Base-by-base conservation (phyloP, 495 filamentous ascomycete species). In the Cetradonia linearis region DNA sequence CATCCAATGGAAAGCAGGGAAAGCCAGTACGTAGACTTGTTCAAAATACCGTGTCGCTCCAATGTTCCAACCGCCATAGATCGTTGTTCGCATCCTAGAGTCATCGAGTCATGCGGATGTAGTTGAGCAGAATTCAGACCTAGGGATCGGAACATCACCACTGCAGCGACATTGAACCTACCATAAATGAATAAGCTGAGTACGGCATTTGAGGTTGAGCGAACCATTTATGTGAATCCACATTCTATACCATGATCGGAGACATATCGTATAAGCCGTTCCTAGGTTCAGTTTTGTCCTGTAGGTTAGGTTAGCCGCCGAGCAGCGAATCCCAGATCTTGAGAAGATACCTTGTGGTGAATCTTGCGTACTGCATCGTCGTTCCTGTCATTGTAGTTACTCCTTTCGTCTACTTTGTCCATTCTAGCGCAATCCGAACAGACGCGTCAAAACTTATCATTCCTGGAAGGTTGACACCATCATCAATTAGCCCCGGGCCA, bases 31-130 rank as follows among this genome's bases (percentile, higher is more conserved):
- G 31, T 54, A 54, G 20, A 36, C 50, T 2, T 54, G 28, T 7
- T 36, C 10, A 10, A 33, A 14, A n/a, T 28, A 16, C 33, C 0
- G 2, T 36, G 7, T 23, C 4, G 33, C 30, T 13, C 23, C 16
- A 2, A 16, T 23, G 20, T 61, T 53, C 7, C 31, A 61, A 10
- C 59, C 59, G 23, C 59, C 59, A 34, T 56, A 61, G 3, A 61
- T 10, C 2, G 59, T 61, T 10, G 56, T 61, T 36, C 47, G 52
- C 27, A 56, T 56, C 52, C 52, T 56, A 7, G 38, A 56, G 52
- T 61, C 59, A 38, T 61, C 59, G 11, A 52, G 27, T 33, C 52
- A 27, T 13, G 59, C 23, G 11, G 50, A 56, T n/a, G 47, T 40
- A 18, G 36, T 28, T 27, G 59, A 61, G 33, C 59, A 61, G 18